Evolutionary conservation across 73 alveolate species (phyloP), one percentile per base, ranked within the genome.

Genomic region (Paramecium octaurelia): DNA sequence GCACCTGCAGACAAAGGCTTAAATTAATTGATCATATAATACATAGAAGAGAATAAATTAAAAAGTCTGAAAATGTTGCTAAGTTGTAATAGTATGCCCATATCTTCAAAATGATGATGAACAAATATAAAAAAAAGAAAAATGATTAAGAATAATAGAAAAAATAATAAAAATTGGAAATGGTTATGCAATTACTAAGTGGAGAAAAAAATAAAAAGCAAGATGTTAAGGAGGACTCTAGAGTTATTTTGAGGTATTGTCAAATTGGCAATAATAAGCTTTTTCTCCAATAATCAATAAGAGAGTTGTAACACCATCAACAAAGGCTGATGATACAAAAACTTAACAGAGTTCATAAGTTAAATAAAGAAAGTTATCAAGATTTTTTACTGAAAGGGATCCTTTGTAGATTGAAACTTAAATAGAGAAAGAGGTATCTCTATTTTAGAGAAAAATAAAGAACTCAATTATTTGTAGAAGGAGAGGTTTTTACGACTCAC

Each of bases 381-480:
- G 75, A 80, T 80, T 80, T 80, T 80, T 44, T 46, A 80, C 91
- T 44, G 75, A 42, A 42, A 80, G 48, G 75, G 91, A 80, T 80
- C 91, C 91, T 14, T 10, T 24, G 12, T 8, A 24, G 50, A 42
- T 80, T 10, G 91, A 80, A 35, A 0, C 48, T 1, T n/a, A 80
- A 44, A 42, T 80, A 44, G 75, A 80, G 31, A 35, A 29, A n/a
- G 91, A 80, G 24, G 29, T 80, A 3, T 80, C n/a, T 48, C 21
- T 1, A 20, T 80, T 80, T 43, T 80, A 20, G 29, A 27, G 34
- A 42, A 80, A 23, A 24, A 80, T 35, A 80, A 48, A 23, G 31
- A 44, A n/a, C n/a, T 80, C 14, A 46, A 27, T n/a, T 24, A 42
- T 7, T 23, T 23, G 0, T n/a, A 80, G 6, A 44, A 80, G 77